Conservation (phyloP, 2,329 filamentous ascomycete genomes). For the Alternaria arborescens region DNA sequence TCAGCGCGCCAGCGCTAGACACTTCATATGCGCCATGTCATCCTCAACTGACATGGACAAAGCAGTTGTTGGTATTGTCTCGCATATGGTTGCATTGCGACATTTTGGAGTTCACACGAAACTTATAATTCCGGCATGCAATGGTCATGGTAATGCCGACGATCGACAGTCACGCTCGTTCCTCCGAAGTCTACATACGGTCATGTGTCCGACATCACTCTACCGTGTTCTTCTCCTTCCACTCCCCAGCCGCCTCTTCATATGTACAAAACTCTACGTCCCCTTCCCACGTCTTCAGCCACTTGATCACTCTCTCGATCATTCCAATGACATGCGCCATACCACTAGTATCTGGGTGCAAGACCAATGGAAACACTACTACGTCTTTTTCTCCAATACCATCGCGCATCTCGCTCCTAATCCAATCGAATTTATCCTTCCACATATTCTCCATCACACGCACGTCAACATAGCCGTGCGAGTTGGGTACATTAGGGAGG, state of each 20-base stretch:
- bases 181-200: neutral
- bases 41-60: neutral
- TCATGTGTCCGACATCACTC: neutral
- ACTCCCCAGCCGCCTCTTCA: constrained; percentile 55
- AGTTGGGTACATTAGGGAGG: constrained; percentile 59
- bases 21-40: neutral
- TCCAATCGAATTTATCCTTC: constrained; percentile 67
- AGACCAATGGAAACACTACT: constrained; percentile 61
- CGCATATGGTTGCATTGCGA: too few species aligned
- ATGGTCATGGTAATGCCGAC: neutral
- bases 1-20: constrained; percentile 11
- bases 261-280: constrained; percentile 58
- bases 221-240: constrained; percentile 40
- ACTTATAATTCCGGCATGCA: too few species aligned
- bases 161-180: neutral
- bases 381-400: constrained; percentile 45
- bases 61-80: too few species aligned
- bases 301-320: constrained; percentile 61
- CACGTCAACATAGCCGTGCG: constrained; percentile 66
- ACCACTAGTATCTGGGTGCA: constrained; percentile 68
- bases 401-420: constrained; percentile 51
- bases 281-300: constrained; percentile 58
- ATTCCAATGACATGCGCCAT: constrained; percentile 69
- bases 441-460: constrained; percentile 67
- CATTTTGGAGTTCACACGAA: too few species aligned